These are phyloP conservation scores for Onygenales sp. DNA, from an alignment of 2,329 filamentous ascomycete species.

Conservation along the genomic window DNA sequence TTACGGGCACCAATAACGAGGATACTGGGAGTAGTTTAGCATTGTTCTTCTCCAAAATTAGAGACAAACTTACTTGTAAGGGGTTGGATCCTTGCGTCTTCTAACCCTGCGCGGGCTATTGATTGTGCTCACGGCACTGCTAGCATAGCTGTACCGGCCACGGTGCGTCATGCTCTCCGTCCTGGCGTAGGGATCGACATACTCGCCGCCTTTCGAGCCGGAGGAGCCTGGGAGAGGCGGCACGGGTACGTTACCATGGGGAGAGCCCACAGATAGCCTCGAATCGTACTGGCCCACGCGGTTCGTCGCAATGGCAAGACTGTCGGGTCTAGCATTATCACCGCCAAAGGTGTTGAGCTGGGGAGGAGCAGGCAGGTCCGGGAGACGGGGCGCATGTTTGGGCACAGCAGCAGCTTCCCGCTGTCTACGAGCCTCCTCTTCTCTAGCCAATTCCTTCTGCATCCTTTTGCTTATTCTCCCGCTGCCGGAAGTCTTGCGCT, in stretches of 20 bases:
- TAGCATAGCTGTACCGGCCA: slow-evolving; percentile 92
- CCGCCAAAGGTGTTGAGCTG: slow-evolving; percentile 50
- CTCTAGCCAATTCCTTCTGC: slow-evolving; percentile 28
- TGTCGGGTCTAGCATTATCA: slow-evolving; percentile 54
- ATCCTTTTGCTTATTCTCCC: slow-evolving; percentile 27
- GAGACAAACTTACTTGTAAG: slow-evolving; percentile 74
- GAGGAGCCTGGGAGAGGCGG: slow-evolving; percentile 17
- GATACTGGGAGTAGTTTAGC: slow-evolving; percentile 34
- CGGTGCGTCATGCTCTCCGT: slow-evolving; percentile 95
- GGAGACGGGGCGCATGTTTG: slow-evolving; percentile 49
- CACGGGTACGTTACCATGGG: slow-evolving; percentile 10
- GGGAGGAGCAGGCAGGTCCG: slow-evolving; percentile 37
- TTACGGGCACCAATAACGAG: slow-evolving; percentile 80
- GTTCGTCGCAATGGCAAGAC: slow-evolving; percentile 49
- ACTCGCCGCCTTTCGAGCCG: slow-evolving; percentile 39
- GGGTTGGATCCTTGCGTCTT: slow-evolving; percentile 91
- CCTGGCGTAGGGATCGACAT: slow-evolving; percentile 67
- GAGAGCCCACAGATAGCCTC: slow-evolving; percentile 9
- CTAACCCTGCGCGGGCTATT: slow-evolving; percentile 88
- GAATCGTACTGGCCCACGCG: slow-evolving; percentile 21
- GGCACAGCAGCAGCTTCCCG: slow-evolving; percentile 47
- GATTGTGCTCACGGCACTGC: slow-evolving; percentile 79
- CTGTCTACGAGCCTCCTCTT: slow-evolving; percentile 47
- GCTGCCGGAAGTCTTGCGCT: slow-evolving; percentile 34
- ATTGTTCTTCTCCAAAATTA: too few relatives aligned